Evolutionary conservation across 176 grass and related monocot species (phyloP), one percentile per base, ranked within the genome.

Genomic region (Hsuehochloa calcarea): DNA sequence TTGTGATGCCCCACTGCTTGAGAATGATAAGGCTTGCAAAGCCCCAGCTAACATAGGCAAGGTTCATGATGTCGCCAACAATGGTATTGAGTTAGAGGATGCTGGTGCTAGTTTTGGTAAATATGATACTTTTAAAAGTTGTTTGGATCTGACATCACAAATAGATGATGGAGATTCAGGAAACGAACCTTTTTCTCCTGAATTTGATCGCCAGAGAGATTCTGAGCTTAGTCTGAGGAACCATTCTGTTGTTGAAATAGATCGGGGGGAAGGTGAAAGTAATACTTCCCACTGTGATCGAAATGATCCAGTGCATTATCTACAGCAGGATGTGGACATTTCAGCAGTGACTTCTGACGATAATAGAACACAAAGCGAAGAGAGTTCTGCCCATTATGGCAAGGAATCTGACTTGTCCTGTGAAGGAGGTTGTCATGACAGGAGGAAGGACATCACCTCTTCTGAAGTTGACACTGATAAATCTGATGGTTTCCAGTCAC

Each of bases 51-150:
- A 52, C 17, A 29, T 25, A 80, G 82, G 65, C 46, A 60, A 74
- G 55, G 78, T 81, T 80, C 69, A 44, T 84, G 72, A 67, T 78
- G 64, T 68, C 26, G 77, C 1, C 34, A 84, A 75, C 0, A 60
- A 27, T 13, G 46, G 83, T 51, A 60, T 56, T 72, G 22, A 77
- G 5, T 74, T 58, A 44, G 80, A 90, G 85, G 54, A 74, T 43
- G 26, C 63, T 84, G 27, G 62, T 74, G 44, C 70, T 60, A 88
- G 62, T 81, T 82, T 98, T 44, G 67, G 79, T 83, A 93, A 92
- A 90, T 45, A 72, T 75, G 97, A 99, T 25, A 83, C 79, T 22
- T 99, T 99, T 80, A 89, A 87, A 79, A 99, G 93, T 72, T 99
- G 97, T 68, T 87, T 96, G 60, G 97, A 99, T 94, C 76, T 99